Conservation (phyloP, 371 early-diverging fungal genomes). For the Syncephalastrum racemosum region DNA sequence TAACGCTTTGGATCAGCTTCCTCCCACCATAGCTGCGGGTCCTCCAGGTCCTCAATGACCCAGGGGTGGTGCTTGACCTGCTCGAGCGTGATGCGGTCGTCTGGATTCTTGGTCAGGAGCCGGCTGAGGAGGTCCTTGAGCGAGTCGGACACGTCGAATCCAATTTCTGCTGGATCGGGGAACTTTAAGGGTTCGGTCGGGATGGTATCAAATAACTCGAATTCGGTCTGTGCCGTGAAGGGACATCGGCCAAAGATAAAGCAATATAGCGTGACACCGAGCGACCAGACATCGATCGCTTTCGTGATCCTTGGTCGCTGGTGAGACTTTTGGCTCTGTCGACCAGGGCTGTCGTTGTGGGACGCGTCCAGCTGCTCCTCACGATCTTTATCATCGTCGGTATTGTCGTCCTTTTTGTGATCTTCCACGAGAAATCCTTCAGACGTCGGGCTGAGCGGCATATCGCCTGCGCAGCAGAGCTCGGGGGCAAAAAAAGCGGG, state of each 20-base stretch:
- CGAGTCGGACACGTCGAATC: conserved; percentile 25
- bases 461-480: conserved; percentile 76
- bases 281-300: conserved; percentile 98
- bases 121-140: conserved; percentile 67
- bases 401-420: not conserved
- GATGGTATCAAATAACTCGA: conserved; percentile 91
- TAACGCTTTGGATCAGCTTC: conserved; percentile 38
- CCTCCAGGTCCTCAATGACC: conserved; percentile 73
- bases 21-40: conserved; percentile 48
- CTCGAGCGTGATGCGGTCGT: conserved; percentile 77
- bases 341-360: not conserved
- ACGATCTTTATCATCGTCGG: not conserved
- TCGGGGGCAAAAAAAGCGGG: conserved; percentile 99
- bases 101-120: conserved; percentile 86
- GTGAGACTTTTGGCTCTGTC: not conserved
- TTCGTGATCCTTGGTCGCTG: conserved; percentile 66
- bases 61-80: conserved; percentile 90
- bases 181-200: conserved; percentile 61
- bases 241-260: conserved; percentile 96
- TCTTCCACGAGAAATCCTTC: conserved; percentile 5
- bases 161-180: conserved; percentile 26
- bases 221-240: conserved; percentile 96
- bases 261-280: conserved; percentile 99
- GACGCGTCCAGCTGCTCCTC: no score
- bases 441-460: conserved; percentile 13